A percentile compares a stretch with the other conserved stretches of the same genome.
phyloP scores from a whole-genome alignment of 2,329 filamentous ascomycete genomes.

The Xylaria sp. region DNA sequence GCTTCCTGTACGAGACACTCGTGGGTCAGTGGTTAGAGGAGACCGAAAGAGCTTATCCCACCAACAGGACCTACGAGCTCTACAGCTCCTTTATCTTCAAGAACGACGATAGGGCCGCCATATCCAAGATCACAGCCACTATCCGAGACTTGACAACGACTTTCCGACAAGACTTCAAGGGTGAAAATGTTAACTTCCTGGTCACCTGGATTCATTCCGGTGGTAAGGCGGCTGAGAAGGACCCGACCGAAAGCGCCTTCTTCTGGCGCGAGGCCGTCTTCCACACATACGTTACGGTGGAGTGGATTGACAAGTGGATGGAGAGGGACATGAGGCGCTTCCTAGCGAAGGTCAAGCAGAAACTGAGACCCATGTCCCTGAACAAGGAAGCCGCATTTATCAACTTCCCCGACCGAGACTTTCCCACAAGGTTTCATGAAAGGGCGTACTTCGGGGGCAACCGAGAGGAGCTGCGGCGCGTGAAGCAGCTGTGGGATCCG shows the following conservation, averaged over 20 bases:
- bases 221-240: conserved; percentile 15
- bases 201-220: conserved; percentile 29
- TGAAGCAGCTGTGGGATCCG: conserved; percentile 37
- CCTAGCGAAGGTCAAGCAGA: conserved; percentile 27
- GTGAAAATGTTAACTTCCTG: conserved; percentile 21
- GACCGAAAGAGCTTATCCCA: conserved; percentile 27
- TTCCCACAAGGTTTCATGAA: conserved; percentile 21
- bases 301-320: conserved; percentile 38
- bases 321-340: conserved; percentile 34
- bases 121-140: conserved; percentile 10
- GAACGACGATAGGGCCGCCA: conserved; percentile 1
- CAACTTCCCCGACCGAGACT: conserved; percentile 34
- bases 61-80: conserved; percentile 30
- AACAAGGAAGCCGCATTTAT: conserved; percentile 30
- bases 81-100: conserved; percentile 33
- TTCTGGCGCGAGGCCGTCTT: conserved; percentile 35
- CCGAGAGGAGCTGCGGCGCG: conserved; percentile 15
- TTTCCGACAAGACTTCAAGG: conserved; percentile 24
- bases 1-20: conserved; percentile 37
- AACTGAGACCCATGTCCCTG: conserved; percentile 27
- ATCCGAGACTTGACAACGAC: conserved; percentile 12
- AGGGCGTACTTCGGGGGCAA: conserved; percentile 39
- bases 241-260: conserved; percentile 26
- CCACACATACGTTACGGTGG: conserved; percentile 36
- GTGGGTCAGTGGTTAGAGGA: conserved; percentile 36